A percentile compares a stretch with the other conserved stretches of the same genome.
Evolutionary conservation across 2,329 filamentous ascomycete genomes (phyloP).

Genomic region (Aspergillus unguis): DNA sequence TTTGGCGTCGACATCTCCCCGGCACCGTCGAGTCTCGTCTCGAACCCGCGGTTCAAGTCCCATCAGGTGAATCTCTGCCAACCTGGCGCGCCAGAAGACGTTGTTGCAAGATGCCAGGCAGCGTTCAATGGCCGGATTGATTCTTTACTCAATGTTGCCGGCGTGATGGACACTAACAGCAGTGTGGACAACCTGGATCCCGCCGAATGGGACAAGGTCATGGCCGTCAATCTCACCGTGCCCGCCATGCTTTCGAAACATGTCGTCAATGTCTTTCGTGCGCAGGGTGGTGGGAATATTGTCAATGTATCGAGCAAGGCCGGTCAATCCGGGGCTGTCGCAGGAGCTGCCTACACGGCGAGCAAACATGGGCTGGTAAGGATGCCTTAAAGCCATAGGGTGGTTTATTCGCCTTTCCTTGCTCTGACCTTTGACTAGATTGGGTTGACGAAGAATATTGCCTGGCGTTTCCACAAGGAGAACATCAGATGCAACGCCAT

Average conservation of each 20-base stretch:
- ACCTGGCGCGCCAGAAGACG: no score
- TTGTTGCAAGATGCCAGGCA: not conserved
- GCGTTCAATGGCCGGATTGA: not conserved
- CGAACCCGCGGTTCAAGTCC: not conserved
- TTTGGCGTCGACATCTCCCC: not conserved
- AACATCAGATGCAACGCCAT: not conserved
- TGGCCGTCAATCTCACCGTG: not conserved
- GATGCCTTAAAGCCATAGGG: no score
- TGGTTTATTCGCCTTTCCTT: no score
- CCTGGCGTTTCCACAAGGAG: not conserved
- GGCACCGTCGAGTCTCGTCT: not conserved
- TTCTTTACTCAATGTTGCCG: not conserved
- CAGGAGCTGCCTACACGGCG: not conserved
- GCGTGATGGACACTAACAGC: not conserved
- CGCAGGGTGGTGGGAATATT: not conserved
- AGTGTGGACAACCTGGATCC: not conserved
- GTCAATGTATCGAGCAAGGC: not conserved
- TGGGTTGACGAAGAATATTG: not conserved
- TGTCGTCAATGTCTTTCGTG: not conserved
- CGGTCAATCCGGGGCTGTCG: no score
- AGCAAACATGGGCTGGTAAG: not conserved
- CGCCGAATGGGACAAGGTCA: not conserved
- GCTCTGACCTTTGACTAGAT: not conserved
- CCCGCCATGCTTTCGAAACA: not conserved
- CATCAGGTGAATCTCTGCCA: no score